These are phyloP conservation scores for Xylariaceae sp. DNA, from an alignment of 2,329 filamentous ascomycete genomes.

Conservation along the genomic window DNA sequence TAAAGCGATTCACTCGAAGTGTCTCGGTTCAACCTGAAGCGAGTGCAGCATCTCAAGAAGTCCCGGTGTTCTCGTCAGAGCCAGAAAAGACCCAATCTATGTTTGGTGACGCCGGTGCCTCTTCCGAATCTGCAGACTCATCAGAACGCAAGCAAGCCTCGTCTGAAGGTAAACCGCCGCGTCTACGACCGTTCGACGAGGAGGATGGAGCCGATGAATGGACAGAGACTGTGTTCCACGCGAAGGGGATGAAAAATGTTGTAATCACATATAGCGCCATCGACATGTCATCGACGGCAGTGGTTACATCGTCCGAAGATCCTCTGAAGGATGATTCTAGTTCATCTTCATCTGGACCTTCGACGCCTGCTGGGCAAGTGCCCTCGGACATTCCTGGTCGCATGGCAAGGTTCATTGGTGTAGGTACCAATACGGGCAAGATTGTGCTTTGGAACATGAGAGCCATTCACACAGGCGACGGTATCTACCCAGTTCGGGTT, in stretches of 20 bases:
- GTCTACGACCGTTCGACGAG: conserved; percentile 16
- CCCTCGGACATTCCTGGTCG: conserved; percentile 71
- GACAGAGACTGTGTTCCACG: conserved; percentile 55
- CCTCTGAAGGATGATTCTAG: conserved; percentile 57
- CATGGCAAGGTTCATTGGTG: conserved; percentile 70
- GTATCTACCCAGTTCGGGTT: conserved; percentile 65
- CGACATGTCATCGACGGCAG: conserved; percentile 69
- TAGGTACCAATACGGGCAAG: conserved; percentile 74
- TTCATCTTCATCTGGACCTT: conserved; percentile 43
- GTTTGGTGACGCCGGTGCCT: conserved; percentile 27
- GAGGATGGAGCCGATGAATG: conserved; percentile 53
- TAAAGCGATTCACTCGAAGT: conserved; percentile 42
- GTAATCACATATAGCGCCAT: conserved; percentile 66
- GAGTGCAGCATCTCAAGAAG: conserved; percentile 2
- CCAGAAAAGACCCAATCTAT: conserved; percentile 25
- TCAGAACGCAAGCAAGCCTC: conserved; percentile 21
- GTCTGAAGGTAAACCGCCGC: conserved; percentile 25
- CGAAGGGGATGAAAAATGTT: conserved; percentile 54
- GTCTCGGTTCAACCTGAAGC: conserved; percentile 17
- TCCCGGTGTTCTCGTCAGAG: conserved; percentile 9
- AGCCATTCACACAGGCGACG: conserved; percentile 53
- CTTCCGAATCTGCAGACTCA: conserved; percentile 21
- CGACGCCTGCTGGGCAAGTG: conserved; percentile 39
- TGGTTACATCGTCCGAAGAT: conserved; percentile 71
- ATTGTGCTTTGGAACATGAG: conserved; percentile 83